These are phyloP conservation scores for Cystoderma amianthinum DNA, from an alignment of 768 basidiomycete genomes.

Conservation along the genomic window DNA sequence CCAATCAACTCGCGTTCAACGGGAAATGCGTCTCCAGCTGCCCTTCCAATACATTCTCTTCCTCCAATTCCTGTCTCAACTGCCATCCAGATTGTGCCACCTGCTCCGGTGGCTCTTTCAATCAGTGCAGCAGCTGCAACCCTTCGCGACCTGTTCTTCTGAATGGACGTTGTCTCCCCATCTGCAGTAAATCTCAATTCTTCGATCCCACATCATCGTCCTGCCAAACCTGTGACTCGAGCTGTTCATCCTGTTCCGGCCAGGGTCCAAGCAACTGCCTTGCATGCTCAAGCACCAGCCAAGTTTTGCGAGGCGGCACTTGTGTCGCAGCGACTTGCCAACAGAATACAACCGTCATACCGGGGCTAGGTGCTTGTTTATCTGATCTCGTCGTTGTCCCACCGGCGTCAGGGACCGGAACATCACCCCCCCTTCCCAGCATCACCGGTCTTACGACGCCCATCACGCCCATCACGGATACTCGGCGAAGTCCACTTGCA, in stretches of 20 bases:
- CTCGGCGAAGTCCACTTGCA: slow-evolving; percentile 29
- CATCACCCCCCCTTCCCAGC: slow-evolving; percentile 41
- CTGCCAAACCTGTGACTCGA: slow-evolving; percentile 69
- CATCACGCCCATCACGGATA: slow-evolving; percentile 15
- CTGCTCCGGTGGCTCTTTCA: slow-evolving; percentile 74
- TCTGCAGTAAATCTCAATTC: slow-evolving; percentile 66
- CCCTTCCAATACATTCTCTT: slow-evolving; percentile 63
- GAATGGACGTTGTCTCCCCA: slow-evolving; percentile 72
- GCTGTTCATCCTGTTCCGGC: slow-evolving; percentile 75
- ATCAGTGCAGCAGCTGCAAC: slow-evolving; percentile 72
- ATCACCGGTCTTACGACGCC: slow-evolving; percentile 56
- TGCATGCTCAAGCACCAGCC: slow-evolving; percentile 57
- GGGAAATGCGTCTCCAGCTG: slow-evolving; percentile 76
- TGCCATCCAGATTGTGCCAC: slow-evolving; percentile 87
- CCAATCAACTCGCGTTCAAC: slow-evolving; percentile 55
- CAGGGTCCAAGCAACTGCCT: slow-evolving; percentile 64
- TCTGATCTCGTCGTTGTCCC: slow-evolving; percentile 62
- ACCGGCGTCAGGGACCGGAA: slow-evolving; percentile 35
- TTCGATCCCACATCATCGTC: slow-evolving; percentile 58
- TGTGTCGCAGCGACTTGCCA: slow-evolving; percentile 62
- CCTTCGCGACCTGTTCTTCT: slow-evolving; percentile 62
- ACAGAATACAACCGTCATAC: slow-evolving; percentile 45
- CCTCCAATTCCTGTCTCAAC: slow-evolving; percentile 57
- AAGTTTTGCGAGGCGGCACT: slow-evolving; percentile 57
- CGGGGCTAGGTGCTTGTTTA: slow-evolving; percentile 74